Base-by-base conservation (phyloP, 768 basidiomycete species). In the Tremella fuciformis region DNA sequence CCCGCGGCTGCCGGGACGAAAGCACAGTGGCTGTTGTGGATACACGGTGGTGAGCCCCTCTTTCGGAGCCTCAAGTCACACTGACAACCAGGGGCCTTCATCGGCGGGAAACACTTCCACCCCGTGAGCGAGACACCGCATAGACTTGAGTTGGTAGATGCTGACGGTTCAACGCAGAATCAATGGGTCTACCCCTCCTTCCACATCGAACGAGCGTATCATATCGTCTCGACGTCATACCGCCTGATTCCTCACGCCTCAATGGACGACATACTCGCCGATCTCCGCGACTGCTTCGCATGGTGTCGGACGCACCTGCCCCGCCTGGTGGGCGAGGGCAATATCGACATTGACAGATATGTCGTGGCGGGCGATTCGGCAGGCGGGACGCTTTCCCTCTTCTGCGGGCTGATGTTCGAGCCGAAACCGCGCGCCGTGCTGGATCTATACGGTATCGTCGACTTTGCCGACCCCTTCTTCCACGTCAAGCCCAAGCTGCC, bases 301-400 rank as follows among this genome's bases (percentile, higher is more conserved):
- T 64, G 62, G 62, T 55, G 53, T 39, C 13, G 54, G 18, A 18
- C 8, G 13, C 25, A 64, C 41, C 37, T 64, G 6, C 19, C 29
- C 6, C 21, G 13, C 8, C 22, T 60, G 11, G n/a, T 64, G 2
- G 46, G 24, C 3, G 25, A 38, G 19, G 48, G 19, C 1, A 34
- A 39, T n/a, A 50, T 60, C 8, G 53, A 53, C 40, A n/a, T 60
- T 3, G 46, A 60, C 39, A 3, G 19, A 13, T 60, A 24, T 41
- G 47, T 53, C 1, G 62, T 64, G 3, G 59, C 25, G 11, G 62
- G 62, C 2, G 62, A 64, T 9, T 50, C 46, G 8, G 62, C 62
- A 2, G 62, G 62, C 13, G 61, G 34, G 26, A 53, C 50, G 1
- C 34, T 63, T 2, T 47, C 41, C 3, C 29, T 55, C 8, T 21